Base-by-base conservation (phyloP, 768 basidiomycete genomes). In the Chalciporus pseudorubinellus region DNA sequence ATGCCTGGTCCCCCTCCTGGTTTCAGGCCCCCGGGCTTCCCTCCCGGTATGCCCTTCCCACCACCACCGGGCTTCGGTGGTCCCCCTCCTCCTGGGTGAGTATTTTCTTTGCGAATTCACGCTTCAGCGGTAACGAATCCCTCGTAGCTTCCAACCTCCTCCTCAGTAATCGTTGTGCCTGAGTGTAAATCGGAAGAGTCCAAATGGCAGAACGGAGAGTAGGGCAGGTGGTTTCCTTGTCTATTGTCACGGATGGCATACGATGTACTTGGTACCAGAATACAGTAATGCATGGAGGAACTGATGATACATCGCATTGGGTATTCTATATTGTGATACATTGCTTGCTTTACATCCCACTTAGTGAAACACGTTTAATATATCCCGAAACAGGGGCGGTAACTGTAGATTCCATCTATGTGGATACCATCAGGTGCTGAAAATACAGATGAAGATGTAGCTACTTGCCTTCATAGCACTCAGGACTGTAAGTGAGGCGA, bases 321-420 rank as follows among this genome's bases (percentile, higher is more conserved):
- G 42, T 46, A 20, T 24, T 57, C 56, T 59, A 55, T 59, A 61
- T 58, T 44, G 53, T 48, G 46, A 61, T 50, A 56, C 22, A 45
- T 51, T 42, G 46, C 31, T 22, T 20, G 39, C 18, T 20, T 53
- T 38, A 28, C 50, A 47, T n/a, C 47, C 42, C 34, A n/a, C 19
- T 51, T 59, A 87, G 64, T 89, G 87, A 46, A 84, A 99, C 91
- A 38, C 95, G 87, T 74, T 92, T 94, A 73, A 98, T 80, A 70
- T 94, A 92, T 39, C 97, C 97, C 45, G 94, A 94, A 39, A 98
- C 95, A 21, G 97, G 95, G 24, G 94, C 89, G 26, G 93, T 95
- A 41, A 98, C 93, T 56, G 91, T 85, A 56, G 91, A 93, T 75
- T 99, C 95, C 95, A 98, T 98, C 93, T 95, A 62, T 59, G 60